phyloP scores from a whole-genome alignment of 2,329 filamentous ascomycete genomes.

The Boeremia exigua region DNA sequence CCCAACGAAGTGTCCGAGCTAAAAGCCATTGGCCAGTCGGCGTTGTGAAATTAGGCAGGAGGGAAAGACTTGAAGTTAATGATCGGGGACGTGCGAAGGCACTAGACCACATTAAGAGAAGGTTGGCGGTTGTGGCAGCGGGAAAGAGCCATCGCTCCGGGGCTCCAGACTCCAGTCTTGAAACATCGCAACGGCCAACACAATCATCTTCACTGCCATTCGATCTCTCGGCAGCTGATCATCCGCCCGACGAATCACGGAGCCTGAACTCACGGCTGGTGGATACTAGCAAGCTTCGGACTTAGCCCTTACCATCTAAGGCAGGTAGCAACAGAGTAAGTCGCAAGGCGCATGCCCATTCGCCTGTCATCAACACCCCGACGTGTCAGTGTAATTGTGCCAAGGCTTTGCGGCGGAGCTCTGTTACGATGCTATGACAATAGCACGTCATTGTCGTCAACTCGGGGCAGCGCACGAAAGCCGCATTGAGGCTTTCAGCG shows the following conservation, averaged over 20 bases:
- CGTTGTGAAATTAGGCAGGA: slow-evolving; percentile 9
- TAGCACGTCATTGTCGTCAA: slow-evolving; percentile 5
- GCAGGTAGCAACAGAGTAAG: slow-evolving; percentile 6
- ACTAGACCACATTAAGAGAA: background rate
- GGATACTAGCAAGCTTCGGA: background rate
- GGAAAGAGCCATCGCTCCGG: slow-evolving; percentile 9
- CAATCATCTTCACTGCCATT: background rate
- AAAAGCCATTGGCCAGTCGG: background rate
- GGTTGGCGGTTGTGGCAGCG: slow-evolving; percentile 8
- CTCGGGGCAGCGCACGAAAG: background rate
- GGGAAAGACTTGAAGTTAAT: background rate
- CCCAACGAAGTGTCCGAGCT: background rate
- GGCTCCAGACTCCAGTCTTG: slow-evolving; percentile 9
- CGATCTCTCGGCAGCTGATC: slow-evolving; percentile 2
- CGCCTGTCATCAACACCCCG: background rate
- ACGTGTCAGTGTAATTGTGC: slow-evolving; percentile 18
- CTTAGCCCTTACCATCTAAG: slow-evolving; percentile 1
- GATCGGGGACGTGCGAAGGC: background rate
- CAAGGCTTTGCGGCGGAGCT: slow-evolving; percentile 3
- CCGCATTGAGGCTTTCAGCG: background rate
- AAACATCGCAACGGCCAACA: slow-evolving; percentile 3
- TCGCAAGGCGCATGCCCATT: background rate
- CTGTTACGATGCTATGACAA: slow-evolving; percentile 2
- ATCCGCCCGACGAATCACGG: background rate
- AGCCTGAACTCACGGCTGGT: background rate